Evolutionary conservation across 2,329 filamentous ascomycete species (phyloP), one percentile per base, ranked within the genome.

Genomic region (Massarina eburnea): DNA sequence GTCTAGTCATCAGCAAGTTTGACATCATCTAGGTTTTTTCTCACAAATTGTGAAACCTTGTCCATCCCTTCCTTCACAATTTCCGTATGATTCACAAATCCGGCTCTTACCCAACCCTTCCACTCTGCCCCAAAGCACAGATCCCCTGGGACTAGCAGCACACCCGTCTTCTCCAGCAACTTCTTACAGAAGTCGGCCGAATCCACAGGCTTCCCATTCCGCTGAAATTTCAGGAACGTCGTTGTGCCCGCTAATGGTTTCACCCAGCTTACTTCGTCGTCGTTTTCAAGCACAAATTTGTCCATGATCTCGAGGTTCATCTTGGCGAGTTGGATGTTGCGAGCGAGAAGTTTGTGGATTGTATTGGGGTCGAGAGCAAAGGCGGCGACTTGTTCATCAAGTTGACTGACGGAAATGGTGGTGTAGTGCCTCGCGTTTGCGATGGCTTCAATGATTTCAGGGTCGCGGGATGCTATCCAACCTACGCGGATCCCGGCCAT

Each of bases 401-500:
- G 73, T 61, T 86, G 83, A n/a, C 87, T 88, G 0, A 95, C 89
- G 30, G 86, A 88, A 59, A 95, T 95, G 20, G 88, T 91, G 3
- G 89, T 95, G 73, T 94, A 95, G 67, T 94, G 86, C 32, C 89
- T 78, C 1, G 84, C 84, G 12, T 74, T 70, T 9, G 85, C 82
- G 51, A 88, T 77, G 12, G 77, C 74, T 40, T 84, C 79, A 42
- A 92, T 78, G 45, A 95, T 76, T 0, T 73, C 71, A 4, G 66
- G 62, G 66, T 83, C 81, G 20, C 82, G 81, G 12, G 84, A 86
- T 3, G 87, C 88, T 46, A 92, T 78, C 91, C 91, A 96, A 24
- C 91, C 91, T 1, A 91, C 71, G 1, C 90, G 83, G 50, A 95
- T 84, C 2, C 91, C 90, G 1, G 90, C 89, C 4, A 96, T 73